Evolutionary conservation across 345 rosid species (phyloP).

Genomic region (Mallotus nudiflorus): DNA sequence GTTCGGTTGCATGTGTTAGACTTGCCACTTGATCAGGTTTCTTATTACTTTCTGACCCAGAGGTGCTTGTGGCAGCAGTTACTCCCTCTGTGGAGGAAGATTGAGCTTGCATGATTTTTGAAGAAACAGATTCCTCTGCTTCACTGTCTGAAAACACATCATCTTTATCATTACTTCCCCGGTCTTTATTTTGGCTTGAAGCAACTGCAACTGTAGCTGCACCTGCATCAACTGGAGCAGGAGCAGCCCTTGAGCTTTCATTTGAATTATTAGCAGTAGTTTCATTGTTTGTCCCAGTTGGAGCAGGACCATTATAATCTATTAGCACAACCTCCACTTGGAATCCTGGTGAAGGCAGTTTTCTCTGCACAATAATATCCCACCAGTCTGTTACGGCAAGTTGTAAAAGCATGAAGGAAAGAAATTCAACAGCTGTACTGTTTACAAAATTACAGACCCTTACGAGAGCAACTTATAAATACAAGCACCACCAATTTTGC

Average conservation of each 20-base stretch:
- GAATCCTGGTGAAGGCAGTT: constrained; percentile 89
- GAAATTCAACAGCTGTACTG: background rate
- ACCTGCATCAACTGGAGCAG: no score
- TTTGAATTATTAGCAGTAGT: constrained; percentile 37
- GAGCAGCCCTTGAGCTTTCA: constrained; percentile 41
- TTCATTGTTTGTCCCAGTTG: constrained; percentile 32
- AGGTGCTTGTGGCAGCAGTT: constrained; percentile 2
- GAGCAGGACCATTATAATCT: constrained; percentile 34
- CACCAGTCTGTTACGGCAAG: background rate
- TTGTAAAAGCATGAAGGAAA: background rate
- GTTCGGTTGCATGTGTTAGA: constrained; percentile 44
- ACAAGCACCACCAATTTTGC: no score
- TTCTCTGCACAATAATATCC: constrained; percentile 54
- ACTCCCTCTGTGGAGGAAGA: constrained; percentile 33
- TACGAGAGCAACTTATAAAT: no score
- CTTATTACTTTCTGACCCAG: constrained; percentile 18
- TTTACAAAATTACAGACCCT: background rate
- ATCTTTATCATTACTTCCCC: constrained; percentile 52
- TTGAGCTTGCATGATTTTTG: constrained; percentile 31
- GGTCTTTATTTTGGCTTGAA: constrained; percentile 43
- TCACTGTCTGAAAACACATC: constrained; percentile 86
- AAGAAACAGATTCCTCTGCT: constrained; percentile 52
- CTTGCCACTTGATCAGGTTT: constrained; percentile 43
- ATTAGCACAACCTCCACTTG: constrained; percentile 63
- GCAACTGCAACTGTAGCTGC: background rate